Evolutionary conservation across 331 rosid species (phyloP).

Genomic region (Arachis monticola): DNA sequence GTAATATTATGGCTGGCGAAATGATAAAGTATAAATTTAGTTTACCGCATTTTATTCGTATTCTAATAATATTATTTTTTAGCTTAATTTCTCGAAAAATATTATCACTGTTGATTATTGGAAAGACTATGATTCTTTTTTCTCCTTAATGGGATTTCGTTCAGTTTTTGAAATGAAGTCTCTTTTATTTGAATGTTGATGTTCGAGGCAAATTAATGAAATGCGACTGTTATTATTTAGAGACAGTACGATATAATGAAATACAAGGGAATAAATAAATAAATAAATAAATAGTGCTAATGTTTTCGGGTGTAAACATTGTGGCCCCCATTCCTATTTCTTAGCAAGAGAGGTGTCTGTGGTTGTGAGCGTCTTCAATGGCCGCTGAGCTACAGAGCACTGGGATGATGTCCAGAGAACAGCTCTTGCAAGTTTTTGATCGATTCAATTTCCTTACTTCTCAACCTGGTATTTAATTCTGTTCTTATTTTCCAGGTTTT

Average conservation of each 20-base stretch:
- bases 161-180: no score
- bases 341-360: background rate
- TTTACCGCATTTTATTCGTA: background rate
- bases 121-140: background rate
- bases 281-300: background rate
- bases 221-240: background rate
- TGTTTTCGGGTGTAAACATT: no score
- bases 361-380: constrained; percentile 29
- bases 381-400: constrained; percentile 39
- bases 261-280: background rate
- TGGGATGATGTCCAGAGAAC: constrained; percentile 60
- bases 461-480: constrained; percentile 53
- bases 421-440: constrained; percentile 71
- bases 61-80: background rate
- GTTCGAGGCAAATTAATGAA: background rate
- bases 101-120: background rate
- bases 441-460: constrained; percentile 68
- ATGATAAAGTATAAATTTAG: constrained; percentile 15
- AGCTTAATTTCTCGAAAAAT: background rate
- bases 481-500: background rate
- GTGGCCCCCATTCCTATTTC: background rate
- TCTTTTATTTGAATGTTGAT: no score
- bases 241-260: background rate
- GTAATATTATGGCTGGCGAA: background rate
- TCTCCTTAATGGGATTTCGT: background rate